Conservation (phyloP, 768 basidiomycete species). For the Podaxis sp. region DNA sequence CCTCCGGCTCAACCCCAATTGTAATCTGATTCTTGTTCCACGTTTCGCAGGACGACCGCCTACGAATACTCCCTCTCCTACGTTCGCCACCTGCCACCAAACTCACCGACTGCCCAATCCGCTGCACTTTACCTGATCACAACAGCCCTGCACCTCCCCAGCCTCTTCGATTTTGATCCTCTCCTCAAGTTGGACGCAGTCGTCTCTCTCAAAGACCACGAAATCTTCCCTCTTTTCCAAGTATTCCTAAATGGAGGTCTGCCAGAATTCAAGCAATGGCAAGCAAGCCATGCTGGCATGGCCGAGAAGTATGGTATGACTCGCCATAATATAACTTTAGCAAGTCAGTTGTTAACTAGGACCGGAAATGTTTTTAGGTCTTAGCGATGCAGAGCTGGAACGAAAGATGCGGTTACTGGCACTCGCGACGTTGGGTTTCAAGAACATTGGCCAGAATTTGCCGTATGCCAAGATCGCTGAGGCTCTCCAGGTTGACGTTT, state of each 20-base stretch:
- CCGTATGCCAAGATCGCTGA: constrained; percentile 69
- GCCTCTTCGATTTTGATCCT: constrained; percentile 77
- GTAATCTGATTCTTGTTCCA: background rate
- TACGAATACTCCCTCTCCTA: constrained; percentile 67
- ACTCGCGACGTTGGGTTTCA: constrained; percentile 74
- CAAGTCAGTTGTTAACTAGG: background rate
- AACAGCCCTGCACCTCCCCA: constrained; percentile 61
- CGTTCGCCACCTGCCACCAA: constrained; percentile 55
- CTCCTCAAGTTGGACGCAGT: constrained; percentile 77
- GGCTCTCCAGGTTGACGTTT: constrained; percentile 58
- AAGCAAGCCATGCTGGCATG: constrained; percentile 40
- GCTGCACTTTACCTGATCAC: constrained; percentile 64
- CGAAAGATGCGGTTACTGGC: constrained; percentile 79
- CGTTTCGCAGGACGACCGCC: constrained; percentile 45
- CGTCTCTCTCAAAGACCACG: constrained; percentile 61
- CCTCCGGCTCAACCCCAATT: background rate
- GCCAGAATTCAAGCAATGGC: constrained; percentile 63
- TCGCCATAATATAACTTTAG: background rate
- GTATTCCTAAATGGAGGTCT: constrained; percentile 70
- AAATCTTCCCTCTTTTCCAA: constrained; percentile 71
- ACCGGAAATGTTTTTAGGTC: constrained; percentile 35
- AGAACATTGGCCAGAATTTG: constrained; percentile 72
- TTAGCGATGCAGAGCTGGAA: constrained; percentile 60
- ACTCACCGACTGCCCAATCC: constrained; percentile 46
- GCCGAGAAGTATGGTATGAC: constrained; percentile 59